Conservation (phyloP, 2,329 filamentous ascomycete genomes). For the Calonectria hawksworthii region DNA sequence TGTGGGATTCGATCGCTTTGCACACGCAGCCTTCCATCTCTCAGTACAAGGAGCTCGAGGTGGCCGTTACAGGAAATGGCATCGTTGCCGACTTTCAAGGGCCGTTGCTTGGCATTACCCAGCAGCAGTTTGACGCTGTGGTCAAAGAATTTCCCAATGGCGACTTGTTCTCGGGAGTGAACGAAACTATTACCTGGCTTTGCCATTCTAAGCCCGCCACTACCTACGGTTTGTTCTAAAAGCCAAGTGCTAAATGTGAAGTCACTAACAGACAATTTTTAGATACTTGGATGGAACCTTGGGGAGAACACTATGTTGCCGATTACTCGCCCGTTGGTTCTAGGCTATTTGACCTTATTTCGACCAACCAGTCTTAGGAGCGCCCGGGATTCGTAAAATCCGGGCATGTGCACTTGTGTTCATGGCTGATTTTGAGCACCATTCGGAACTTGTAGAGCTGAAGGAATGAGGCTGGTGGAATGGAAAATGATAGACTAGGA, state of each 20-base stretch:
- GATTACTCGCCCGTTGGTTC: constrained; percentile 7
- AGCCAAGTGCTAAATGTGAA: no score
- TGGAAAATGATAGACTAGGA: no score
- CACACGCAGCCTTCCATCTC: constrained; percentile 30
- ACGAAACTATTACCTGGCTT: constrained; percentile 20
- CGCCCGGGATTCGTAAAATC: no score
- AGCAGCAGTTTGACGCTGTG: constrained; percentile 21
- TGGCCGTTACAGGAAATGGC: constrained; percentile 13
- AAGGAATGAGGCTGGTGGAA: no score
- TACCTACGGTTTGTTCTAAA: constrained; percentile 20
- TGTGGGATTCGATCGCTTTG: constrained; percentile 33
- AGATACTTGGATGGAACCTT: constrained; percentile 31
- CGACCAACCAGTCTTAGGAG: background rate
- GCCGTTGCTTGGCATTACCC: constrained; percentile 17
- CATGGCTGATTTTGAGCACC: no score
- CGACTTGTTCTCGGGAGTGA: constrained; percentile 21
- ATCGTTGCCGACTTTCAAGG: constrained; percentile 29
- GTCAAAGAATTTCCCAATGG: constrained; percentile 19
- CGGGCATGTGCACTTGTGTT: no score
- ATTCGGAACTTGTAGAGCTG: no score
- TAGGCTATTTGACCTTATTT: constrained; percentile 11
- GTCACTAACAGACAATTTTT: background rate
- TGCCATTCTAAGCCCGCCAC: constrained; percentile 22
- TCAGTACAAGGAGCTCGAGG: constrained; percentile 19
- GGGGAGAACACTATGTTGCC: constrained; percentile 22